Evolutionary conservation across 2,329 filamentous ascomycete genomes (phyloP).

Genomic region (Leptodontidium sp.): DNA sequence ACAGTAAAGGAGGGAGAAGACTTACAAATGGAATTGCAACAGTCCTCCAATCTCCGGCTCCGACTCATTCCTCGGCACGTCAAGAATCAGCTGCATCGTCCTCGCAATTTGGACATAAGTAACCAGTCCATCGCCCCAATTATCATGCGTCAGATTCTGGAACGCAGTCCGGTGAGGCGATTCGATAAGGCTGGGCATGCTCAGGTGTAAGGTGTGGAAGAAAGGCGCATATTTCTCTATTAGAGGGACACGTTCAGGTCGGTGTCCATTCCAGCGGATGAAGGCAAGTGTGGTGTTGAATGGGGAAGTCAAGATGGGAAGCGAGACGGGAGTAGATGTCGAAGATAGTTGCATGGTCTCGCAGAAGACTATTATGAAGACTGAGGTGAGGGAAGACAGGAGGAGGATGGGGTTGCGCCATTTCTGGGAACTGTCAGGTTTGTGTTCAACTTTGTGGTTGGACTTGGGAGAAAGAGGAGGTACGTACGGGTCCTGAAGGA

Average conservation of each 20-base stretch:
- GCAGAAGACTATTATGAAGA: constrained; percentile 18
- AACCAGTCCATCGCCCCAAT: constrained; percentile 36
- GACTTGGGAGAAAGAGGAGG: too few species aligned
- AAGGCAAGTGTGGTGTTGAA: constrained; percentile 46
- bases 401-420: constrained; percentile 16
- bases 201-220: constrained; percentile 45
- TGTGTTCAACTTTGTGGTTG: neutral
- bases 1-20: neutral
- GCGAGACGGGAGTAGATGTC: neutral
- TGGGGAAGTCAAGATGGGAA: constrained; percentile 38
- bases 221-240: constrained; percentile 46
- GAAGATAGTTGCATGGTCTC: constrained; percentile 13
- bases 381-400: constrained; percentile 11
- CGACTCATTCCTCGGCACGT: constrained; percentile 28
- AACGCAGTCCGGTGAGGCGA: constrained; percentile 3
- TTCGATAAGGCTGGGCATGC: constrained; percentile 37
- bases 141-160: constrained; percentile 45
- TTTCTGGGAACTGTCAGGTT: neutral
- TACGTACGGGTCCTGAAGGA: constrained; percentile 4
- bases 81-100: constrained; percentile 47
- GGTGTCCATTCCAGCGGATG: constrained; percentile 44
- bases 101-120: constrained; percentile 41
- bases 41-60: constrained; percentile 45
- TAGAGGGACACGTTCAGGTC: constrained; percentile 42
- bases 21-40: constrained; percentile 45